Percentiles rank a stretch among this genome's conserved stretches.
Evolutionary conservation across 1,284 basidiomycete genomes (phyloP).

Genomic region (Pascua sp.): DNA sequence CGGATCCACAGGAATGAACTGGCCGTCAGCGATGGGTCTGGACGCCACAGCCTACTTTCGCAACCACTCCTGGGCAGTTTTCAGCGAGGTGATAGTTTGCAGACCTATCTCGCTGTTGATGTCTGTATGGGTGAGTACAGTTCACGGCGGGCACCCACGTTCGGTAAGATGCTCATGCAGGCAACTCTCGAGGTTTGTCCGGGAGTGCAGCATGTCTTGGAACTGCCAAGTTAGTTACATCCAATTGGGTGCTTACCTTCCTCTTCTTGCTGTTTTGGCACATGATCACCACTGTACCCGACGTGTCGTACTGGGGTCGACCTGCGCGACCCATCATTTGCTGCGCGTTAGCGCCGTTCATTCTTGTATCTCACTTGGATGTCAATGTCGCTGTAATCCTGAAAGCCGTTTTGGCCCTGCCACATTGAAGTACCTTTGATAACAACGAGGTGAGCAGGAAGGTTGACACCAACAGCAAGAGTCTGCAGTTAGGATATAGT

Average conservation of each 20-base stretch:
- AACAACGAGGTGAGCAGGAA: slow-evolving; percentile 51
- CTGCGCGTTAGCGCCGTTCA: slow-evolving; percentile 4
- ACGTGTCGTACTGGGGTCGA: slow-evolving; percentile 75
- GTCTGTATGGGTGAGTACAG: slow-evolving; percentile 44
- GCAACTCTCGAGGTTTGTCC: slow-evolving; percentile 74
- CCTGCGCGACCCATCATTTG: slow-evolving; percentile 63
- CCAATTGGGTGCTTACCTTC: slow-evolving; percentile 19
- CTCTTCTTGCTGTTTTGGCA: slow-evolving; percentile 31
- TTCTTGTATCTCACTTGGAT: slow-evolving; percentile 33
- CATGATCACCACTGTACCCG: slow-evolving; percentile 55
- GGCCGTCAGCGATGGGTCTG: slow-evolving; percentile 5
- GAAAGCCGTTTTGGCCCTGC: slow-evolving; percentile 32
- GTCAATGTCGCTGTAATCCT: slow-evolving; percentile 50
- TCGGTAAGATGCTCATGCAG: slow-evolving; percentile 79
- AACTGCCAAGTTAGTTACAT: slow-evolving; percentile 45
- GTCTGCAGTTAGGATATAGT: slow-evolving; percentile 30
- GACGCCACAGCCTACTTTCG: slow-evolving; percentile 47
- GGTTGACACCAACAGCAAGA: slow-evolving; percentile 56
- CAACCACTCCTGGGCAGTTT: slow-evolving; percentile 69
- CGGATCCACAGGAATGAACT: slow-evolving; percentile 77
- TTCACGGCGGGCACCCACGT: slow-evolving; percentile 45
- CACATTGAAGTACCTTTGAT: slow-evolving; percentile 48
- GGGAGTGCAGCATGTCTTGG: slow-evolving; percentile 39
- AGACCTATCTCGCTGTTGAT: slow-evolving; percentile 88
- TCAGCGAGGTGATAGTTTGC: slow-evolving; percentile 66